Percentiles rank a stretch among this genome's conserved stretches.
phyloP scores from a whole-genome alignment of 1,284 basidiomycete genomes.

The Apiotrichum mycotoxinovorans region DNA sequence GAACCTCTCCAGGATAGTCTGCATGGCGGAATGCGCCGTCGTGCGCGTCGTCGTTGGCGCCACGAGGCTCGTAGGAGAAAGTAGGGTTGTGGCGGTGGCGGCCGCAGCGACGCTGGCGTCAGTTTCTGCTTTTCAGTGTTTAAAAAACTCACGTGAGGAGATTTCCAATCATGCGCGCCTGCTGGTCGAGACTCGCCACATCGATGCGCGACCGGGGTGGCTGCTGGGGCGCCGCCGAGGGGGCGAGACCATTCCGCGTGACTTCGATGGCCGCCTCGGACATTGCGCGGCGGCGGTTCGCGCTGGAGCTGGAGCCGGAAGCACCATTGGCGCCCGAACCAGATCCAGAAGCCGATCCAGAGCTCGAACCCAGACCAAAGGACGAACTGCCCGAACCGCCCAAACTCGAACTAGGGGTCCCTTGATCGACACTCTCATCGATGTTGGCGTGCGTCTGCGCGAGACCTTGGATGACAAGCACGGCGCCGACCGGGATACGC shows the following conservation, averaged over 20 bases:
- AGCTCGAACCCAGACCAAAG: not conserved
- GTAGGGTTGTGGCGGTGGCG: conserved; percentile 43
- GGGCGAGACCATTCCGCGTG: not conserved
- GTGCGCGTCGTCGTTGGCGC: conserved; percentile 22
- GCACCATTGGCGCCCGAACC: not conserved
- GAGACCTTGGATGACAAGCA: conserved; percentile 47
- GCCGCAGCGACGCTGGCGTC: conserved; percentile 41
- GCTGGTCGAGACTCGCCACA: conserved; percentile 33
- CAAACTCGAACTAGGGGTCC: not conserved
- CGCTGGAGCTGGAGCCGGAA: not conserved
- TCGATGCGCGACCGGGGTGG: conserved; percentile 7
- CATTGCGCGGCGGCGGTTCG: not conserved
- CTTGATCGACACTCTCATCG: conserved; percentile 7
- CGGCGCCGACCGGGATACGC: conserved; percentile 36
- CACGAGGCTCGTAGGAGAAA: conserved; percentile 25
- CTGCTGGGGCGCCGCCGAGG: not conserved
- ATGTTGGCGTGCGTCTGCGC: conserved; percentile 41
- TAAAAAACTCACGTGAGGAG: conserved; percentile 41
- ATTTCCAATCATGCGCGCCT: conserved; percentile 47
- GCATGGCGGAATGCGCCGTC: conserved; percentile 30
- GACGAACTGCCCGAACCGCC: too few relatives aligned
- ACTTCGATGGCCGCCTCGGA: conserved; percentile 12
- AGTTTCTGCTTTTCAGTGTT: not conserved
- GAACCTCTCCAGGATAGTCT: conserved; percentile 39
- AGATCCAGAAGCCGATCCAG: not conserved